phyloP scores from a whole-genome alignment of 352 stramenopile genomes.

The Phytopythium litorale region DNA sequence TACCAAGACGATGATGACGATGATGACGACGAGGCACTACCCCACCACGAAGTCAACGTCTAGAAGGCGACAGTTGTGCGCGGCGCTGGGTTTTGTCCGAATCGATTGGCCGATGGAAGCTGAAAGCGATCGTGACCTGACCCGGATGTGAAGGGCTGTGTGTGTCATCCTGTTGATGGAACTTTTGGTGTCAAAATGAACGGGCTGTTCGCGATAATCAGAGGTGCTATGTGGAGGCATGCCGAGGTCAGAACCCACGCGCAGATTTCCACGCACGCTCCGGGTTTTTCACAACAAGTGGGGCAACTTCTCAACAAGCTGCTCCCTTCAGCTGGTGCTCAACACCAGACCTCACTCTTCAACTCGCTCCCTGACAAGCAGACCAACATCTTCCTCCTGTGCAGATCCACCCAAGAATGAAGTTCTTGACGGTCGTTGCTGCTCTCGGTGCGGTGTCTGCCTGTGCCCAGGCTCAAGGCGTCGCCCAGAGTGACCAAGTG shows the following conservation, averaged over 20 bases:
- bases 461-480: not conserved
- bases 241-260: not conserved
- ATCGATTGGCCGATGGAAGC: not conserved
- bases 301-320: not conserved
- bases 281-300: not conserved
- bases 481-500: constrained; percentile 9
- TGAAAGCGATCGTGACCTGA: not conserved
- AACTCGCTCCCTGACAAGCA: not conserved
- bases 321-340: not conserved
- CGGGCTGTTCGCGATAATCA: not conserved
- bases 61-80: not conserved
- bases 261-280: not conserved
- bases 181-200: not conserved
- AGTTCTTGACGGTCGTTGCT: constrained; percentile 20
- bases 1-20: constrained; percentile 32
- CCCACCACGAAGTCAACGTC: constrained; percentile 6
- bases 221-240: not conserved
- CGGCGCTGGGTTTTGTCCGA: not conserved
- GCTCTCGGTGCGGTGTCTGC: constrained; percentile 11
- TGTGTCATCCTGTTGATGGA: not conserved
- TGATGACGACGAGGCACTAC: constrained; percentile 12
- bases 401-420: constrained; percentile 12
- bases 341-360: not conserved
- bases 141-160: not conserved
- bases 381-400: not conserved